Conservation (phyloP, 768 basidiomycete genomes). For the Rhodotorula toruloides region DNA sequence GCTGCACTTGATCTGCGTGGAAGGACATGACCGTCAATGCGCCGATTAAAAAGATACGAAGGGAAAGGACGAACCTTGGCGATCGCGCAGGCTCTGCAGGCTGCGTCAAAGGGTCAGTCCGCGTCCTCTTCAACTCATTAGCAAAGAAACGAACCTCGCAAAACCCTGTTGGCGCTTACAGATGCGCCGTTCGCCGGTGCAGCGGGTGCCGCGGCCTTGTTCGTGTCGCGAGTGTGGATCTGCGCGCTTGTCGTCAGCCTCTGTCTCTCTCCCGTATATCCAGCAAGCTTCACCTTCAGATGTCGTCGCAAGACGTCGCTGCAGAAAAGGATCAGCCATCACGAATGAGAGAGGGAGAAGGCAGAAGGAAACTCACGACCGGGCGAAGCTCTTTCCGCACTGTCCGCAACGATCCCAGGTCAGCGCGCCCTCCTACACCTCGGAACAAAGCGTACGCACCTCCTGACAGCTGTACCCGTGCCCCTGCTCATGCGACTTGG, state of each 20-base stretch:
- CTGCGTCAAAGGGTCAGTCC: background rate
- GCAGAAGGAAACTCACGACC: background rate
- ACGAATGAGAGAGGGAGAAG: no score
- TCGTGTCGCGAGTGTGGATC: background rate
- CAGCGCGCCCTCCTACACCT: background rate
- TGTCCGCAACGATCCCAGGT: background rate
- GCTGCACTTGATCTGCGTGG: background rate
- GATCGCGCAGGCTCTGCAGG: background rate
- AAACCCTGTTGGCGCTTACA: background rate
- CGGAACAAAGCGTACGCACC: background rate
- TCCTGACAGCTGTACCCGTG: background rate
- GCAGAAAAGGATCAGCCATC: background rate
- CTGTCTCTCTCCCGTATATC: background rate
- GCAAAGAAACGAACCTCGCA: background rate
- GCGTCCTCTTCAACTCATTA: background rate
- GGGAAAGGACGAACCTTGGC: background rate
- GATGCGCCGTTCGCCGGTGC: background rate
- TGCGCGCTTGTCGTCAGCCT: background rate
- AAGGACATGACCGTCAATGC: background rate
- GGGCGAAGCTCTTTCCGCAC: background rate
- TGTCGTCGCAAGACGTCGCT: slow-evolving; percentile 1
- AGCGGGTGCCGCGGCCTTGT: background rate
- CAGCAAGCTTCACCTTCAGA: background rate
- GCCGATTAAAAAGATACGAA: background rate
- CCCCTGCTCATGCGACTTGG: background rate